Percentiles rank a stretch among this genome's conserved stretches.
Conservation (phyloP, 139 green algal species). For the Chlorella sp. region DNA sequence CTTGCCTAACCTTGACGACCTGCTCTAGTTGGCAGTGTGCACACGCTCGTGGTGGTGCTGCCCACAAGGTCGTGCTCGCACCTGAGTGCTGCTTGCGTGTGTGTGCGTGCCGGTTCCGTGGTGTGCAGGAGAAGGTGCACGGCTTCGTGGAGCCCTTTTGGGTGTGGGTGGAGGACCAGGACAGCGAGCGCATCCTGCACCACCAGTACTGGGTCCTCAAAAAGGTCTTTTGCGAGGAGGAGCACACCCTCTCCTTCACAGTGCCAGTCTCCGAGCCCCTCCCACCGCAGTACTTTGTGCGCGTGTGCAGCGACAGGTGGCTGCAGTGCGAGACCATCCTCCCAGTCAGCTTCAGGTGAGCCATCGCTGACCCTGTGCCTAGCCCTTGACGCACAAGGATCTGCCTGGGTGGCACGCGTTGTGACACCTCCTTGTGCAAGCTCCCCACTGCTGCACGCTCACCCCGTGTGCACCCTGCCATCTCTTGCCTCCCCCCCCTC, state of each 20-base stretch:
- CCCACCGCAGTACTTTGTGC: slow-evolving; percentile 96
- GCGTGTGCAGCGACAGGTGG: slow-evolving; percentile 66
- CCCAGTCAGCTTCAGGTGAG: slow-evolving; percentile 81
- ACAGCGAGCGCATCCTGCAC: slow-evolving; percentile 88
- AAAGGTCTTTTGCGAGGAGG: slow-evolving; percentile 68
- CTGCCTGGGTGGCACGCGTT: no score
- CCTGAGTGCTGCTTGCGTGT: background rate
- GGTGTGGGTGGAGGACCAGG: slow-evolving; percentile 92
- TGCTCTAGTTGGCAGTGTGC: no score
- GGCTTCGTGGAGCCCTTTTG: slow-evolving; percentile 92
- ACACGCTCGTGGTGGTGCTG: no score
- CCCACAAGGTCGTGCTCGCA: no score
- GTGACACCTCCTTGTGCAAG: background rate
- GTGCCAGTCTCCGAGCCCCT: slow-evolving; percentile 91
- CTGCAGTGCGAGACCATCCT: slow-evolving; percentile 81
- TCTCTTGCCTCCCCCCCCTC: slow-evolving; percentile 15
- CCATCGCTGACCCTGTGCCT: background rate
- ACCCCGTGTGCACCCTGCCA: background rate
- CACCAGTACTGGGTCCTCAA: slow-evolving; percentile 94
- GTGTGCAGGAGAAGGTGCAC: slow-evolving; percentile 73
- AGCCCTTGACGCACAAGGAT: no score
- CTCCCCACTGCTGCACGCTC: background rate
- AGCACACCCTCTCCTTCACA: slow-evolving; percentile 88
- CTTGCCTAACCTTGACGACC: no score
- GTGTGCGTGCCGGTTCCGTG: slow-evolving; percentile 7